These are phyloP conservation scores for Brassica carinata DNA, from an alignment of 345 rosid species.

Conservation along the genomic window DNA sequence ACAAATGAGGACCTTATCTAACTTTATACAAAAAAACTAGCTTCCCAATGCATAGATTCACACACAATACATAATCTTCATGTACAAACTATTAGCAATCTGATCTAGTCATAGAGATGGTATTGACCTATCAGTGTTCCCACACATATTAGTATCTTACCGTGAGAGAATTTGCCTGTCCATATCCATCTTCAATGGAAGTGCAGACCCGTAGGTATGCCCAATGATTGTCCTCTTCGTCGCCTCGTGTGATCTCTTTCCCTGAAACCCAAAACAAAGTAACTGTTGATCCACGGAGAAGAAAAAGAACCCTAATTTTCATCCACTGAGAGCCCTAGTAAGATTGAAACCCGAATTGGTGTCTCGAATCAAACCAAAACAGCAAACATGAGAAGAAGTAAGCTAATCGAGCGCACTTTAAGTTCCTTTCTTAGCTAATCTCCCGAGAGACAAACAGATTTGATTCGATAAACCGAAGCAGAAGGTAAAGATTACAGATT, in stretches of 20 bases:
- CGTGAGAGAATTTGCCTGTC: conserved; percentile 81
- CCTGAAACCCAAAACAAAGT: conserved; percentile 38
- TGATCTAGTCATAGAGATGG: neutral
- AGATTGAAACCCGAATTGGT: neutral
- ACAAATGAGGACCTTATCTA: neutral
- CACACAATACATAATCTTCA: neutral
- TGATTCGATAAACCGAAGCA: neutral
- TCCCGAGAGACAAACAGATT: neutral
- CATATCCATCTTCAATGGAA: conserved; percentile 82
- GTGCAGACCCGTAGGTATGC: conserved; percentile 74
- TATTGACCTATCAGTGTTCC: neutral
- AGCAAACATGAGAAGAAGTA: neutral
- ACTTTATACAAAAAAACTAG: neutral
- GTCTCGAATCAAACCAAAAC: neutral
- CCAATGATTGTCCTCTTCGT: conserved; percentile 61
- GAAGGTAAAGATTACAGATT: conserved; percentile 49
- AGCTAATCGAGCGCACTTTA: neutral
- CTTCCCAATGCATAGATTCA: neutral
- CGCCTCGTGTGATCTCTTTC: conserved; percentile 52
- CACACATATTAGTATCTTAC: conserved; percentile 43
- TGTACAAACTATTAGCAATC: neutral
- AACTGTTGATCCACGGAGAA: neutral
- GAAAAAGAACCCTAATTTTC: conserved; percentile 5
- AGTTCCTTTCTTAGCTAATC: neutral
- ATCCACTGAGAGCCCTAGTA: neutral